Evolutionary conservation across 345 rosid genomes (phyloP).

Genomic region (Linum lewisii): DNA sequence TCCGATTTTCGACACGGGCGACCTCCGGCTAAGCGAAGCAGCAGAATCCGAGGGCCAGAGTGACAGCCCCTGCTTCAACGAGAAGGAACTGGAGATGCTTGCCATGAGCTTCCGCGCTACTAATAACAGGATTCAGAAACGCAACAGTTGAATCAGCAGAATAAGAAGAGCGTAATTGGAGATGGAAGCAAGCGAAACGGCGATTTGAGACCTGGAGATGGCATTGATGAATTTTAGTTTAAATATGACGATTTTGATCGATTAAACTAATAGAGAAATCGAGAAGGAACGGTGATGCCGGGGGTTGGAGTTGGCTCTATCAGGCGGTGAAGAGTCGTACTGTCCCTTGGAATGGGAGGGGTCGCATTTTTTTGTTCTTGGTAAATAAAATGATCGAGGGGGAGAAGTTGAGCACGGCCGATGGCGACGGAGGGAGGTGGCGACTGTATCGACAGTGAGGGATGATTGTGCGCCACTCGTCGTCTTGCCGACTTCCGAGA

Average conservation of each 20-base stretch:
- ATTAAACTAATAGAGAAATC: not conserved
- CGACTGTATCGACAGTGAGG: not conserved
- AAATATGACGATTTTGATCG: not conserved
- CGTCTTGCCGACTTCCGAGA: not conserved
- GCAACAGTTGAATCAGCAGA: slow-evolving; percentile 18
- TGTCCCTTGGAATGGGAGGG: not conserved
- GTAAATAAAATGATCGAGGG: not conserved
- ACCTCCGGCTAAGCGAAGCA: slow-evolving; percentile 36
- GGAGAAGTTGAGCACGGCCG: not conserved
- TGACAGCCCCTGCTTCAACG: slow-evolving; percentile 50
- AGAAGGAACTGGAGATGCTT: slow-evolving; percentile 34
- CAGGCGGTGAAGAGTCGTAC: not conserved
- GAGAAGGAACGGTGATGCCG: not conserved
- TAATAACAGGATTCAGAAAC: slow-evolving; percentile 7
- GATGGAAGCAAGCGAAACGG: not conserved
- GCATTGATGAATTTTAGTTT: slow-evolving; percentile 21
- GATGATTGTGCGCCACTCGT: not conserved
- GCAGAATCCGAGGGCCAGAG: slow-evolving; percentile 37
- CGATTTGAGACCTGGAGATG: slow-evolving; percentile 29
- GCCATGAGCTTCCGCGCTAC: slow-evolving; percentile 57
- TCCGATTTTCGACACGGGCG: slow-evolving; percentile 28
- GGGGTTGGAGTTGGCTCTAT: not conserved
- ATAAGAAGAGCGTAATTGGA: slow-evolving; percentile 6
- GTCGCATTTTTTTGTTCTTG: not conserved
- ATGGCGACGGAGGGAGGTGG: not conserved